Evolutionary conservation across 768 basidiomycete species (phyloP), one percentile per base, ranked within the genome.

Genomic region (Thelephora aurantiotincta): DNA sequence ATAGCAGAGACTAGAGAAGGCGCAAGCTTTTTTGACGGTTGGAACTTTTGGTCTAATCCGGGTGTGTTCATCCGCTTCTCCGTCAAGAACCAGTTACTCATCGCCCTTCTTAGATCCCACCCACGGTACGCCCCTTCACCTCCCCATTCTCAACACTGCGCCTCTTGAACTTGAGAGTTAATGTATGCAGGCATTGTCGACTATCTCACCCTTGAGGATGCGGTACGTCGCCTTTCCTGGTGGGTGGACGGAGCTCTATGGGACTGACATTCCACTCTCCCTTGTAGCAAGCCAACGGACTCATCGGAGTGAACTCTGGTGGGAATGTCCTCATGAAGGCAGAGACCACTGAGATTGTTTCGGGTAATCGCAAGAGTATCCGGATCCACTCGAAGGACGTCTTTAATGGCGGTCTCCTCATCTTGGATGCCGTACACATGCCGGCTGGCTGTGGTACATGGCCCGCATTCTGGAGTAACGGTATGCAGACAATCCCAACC

Each of bases 361-460:
- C 72, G n/a, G 73, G 60, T 35, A 82, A 73, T 47, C 76, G 92
- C 50, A 72, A 77, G 61, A 82, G 83, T 53, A 72, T 94, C 35
- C 80, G 92, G 52, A 82, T 97, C 54, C 78, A 77, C 43, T 78
- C 82, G 0, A 59, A 77, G 23, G 60, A 66, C 45, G 62, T 66
- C 2, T 83, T 75, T 57, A 82, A 73, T 33, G 76, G 77, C 6
- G 80, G 73, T 34, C 68, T 96, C 33, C 69, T 91, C 51, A 68
- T 92, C 42, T 72, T 92, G 71, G 89, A 93, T 63, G 75, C 87
- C 20, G 70, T 78, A 20, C 90, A 94, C 60, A 89, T 92, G 82
- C 90, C 90, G 6, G 79, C 80, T 0, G 91, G 90, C 12, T 93
- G 90, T 62, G 90, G 80, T 34, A 80, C 80, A 20, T 91, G 88